Conservation (phyloP, 1,284 basidiomycete genomes). For the Tetrapyrgos nigripes region DNA sequence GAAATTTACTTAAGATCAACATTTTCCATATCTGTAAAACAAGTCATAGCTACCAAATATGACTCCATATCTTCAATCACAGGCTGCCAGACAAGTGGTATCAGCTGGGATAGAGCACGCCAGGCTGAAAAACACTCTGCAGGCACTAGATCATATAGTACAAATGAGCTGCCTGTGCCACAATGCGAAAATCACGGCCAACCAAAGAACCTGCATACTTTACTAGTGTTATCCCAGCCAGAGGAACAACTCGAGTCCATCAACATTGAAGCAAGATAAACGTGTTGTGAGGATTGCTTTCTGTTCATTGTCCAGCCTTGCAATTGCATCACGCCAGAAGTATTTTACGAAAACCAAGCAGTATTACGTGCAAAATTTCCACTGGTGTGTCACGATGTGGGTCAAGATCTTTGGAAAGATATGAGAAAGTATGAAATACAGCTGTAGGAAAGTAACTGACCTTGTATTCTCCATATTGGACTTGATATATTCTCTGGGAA, state of each 20-base stretch:
- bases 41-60: constrained; percentile 30
- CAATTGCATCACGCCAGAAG: constrained; percentile 40
- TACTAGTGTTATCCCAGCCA: too few species aligned
- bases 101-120: constrained; percentile 34
- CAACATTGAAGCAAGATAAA: too few species aligned
- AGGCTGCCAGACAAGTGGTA: constrained; percentile 43
- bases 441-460: background rate
- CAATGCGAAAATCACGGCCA: too few species aligned
- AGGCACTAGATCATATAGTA: too few species aligned
- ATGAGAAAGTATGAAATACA: background rate
- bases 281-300: too few species aligned
- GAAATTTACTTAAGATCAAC: background rate
- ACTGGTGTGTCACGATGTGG: constrained; percentile 39
- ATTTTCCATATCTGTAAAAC: too few species aligned
- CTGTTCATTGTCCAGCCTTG: too few species aligned
- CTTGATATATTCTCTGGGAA: too few species aligned
- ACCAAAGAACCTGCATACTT: too few species aligned
- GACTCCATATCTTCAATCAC: constrained; percentile 36
- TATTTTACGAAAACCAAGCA: constrained; percentile 45
- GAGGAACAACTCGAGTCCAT: too few species aligned
- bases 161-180: too few species aligned
- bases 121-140: constrained; percentile 30
- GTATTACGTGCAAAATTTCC: constrained; percentile 41
- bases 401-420: constrained; percentile 31
- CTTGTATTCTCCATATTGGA: constrained; percentile 7